These are phyloP conservation scores for Fusarium marasasianum DNA, from an alignment of 2,329 filamentous ascomycete genomes.

Conservation along the genomic window DNA sequence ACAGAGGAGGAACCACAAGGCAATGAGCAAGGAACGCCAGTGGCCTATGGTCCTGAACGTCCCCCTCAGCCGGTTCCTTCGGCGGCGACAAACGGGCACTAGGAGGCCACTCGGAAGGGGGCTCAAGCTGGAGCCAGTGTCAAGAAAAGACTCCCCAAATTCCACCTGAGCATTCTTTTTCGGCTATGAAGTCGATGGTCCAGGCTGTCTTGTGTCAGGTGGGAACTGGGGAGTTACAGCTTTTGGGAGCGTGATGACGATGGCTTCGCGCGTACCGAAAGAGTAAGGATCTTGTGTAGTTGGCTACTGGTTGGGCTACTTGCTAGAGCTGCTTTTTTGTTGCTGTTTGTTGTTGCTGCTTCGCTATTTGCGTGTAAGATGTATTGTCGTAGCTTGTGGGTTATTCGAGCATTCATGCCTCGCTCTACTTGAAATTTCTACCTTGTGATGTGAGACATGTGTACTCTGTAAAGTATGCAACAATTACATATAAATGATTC, in stretches of 20 bases:
- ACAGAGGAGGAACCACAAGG: conserved; percentile 61
- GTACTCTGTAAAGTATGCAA: background rate
- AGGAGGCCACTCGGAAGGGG: conserved; percentile 43
- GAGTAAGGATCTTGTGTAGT: conserved; percentile 13
- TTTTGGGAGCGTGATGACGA: conserved; percentile 10
- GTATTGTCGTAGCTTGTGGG: conserved; percentile 39
- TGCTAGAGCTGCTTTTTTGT: conserved; percentile 30
- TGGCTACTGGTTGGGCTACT: conserved; percentile 31
- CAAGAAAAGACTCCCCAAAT: background rate
- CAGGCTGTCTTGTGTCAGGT: background rate
- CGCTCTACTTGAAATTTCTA: background rate
- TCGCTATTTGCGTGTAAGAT: conserved; percentile 40
- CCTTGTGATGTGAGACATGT: conserved; percentile 10
- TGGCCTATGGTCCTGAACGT: conserved; percentile 60
- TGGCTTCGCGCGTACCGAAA: background rate
- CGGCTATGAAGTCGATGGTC: background rate
- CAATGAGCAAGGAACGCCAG: conserved; percentile 48
- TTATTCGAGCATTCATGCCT: conserved; percentile 37
- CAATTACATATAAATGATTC: background rate
- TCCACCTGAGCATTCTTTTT: background rate
- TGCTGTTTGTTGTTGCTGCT: conserved; percentile 29
- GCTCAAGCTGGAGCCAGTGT: conserved; percentile 21
- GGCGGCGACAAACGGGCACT: conserved; percentile 56
- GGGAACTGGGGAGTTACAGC: conserved; percentile 1
- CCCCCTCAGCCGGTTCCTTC: conserved; percentile 52